Percentiles rank a stretch among this genome's conserved stretches.
These are phyloP conservation scores for Blastobotrys elegans DNA, from an alignment of 1,139 yeast species.

Conservation along the genomic window DNA sequence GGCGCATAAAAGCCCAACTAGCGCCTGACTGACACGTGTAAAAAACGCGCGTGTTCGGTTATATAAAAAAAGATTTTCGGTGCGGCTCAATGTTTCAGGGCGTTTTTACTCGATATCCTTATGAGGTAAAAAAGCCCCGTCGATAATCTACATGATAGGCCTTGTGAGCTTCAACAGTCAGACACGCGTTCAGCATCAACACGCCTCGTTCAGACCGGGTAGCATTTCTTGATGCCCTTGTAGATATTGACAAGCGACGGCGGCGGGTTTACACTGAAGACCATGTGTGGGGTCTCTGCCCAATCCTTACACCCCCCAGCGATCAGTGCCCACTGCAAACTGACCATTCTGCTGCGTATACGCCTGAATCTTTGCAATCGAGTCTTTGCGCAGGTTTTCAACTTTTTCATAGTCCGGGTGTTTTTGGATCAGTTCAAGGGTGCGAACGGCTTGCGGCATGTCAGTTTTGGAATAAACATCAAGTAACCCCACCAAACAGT, in stretches of 20 bases:
- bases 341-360: neutral
- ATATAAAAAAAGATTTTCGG: too few species aligned
- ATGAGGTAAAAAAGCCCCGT: too few species aligned
- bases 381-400: slow-evolving; percentile 1
- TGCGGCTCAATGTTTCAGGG: too few species aligned
- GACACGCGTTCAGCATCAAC: slow-evolving; percentile 74
- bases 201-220: slow-evolving; percentile 89
- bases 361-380: slow-evolving; percentile 1
- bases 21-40: too few species aligned
- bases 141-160: too few species aligned
- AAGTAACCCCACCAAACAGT: slow-evolving; percentile 70
- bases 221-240: slow-evolving; percentile 69
- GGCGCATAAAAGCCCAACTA: too few species aligned
- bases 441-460: neutral
- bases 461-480: slow-evolving; percentile 38
- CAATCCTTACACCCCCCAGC: slow-evolving; percentile 11
- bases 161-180: slow-evolving; percentile 89
- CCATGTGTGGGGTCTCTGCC: too few species aligned
- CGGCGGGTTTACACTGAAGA: slow-evolving; percentile 87
- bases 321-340: neutral
- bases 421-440: slow-evolving; percentile 9
- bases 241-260: slow-evolving; percentile 88
- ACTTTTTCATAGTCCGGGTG: neutral
- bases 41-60: too few species aligned
- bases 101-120: too few species aligned